Evolutionary conservation across 352 stramenopile species (phyloP).

Genomic region (Lagenidium giganteum): DNA sequence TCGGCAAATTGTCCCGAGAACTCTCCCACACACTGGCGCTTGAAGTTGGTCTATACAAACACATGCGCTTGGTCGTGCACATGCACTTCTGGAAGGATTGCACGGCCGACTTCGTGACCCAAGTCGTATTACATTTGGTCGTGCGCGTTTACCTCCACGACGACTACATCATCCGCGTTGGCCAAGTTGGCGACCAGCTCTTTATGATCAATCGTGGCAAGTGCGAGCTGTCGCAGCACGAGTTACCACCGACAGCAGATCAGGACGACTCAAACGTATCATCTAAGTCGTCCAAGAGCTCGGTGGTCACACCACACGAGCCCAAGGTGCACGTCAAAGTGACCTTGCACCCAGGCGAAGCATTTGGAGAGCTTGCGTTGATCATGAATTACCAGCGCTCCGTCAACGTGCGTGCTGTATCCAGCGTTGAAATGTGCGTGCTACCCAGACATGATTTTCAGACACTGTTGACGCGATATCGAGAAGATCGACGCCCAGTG

Average conservation of each 20-base stretch:
- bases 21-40: conserved; percentile 23
- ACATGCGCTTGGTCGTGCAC: conserved; percentile 22
- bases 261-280: conserved; percentile 1
- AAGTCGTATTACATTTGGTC: conserved; percentile 23
- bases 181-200: conserved; percentile 25
- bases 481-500: conserved; percentile 16
- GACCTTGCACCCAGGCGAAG: conserved; percentile 26
- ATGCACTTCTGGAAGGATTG: conserved; percentile 28
- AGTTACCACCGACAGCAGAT: neutral
- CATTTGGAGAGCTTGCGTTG: conserved; percentile 32
- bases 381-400: conserved; percentile 29
- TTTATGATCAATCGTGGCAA: conserved; percentile 34
- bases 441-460: conserved; percentile 14
- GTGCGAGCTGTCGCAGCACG: conserved; percentile 21
- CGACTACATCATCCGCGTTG: conserved; percentile 34
- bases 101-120: conserved; percentile 27
- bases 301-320: too few relatives aligned
- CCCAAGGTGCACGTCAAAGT: conserved; percentile 8
- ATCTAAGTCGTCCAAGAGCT: too few relatives aligned
- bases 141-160: conserved; percentile 31
- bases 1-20: conserved; percentile 25
- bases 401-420: conserved; percentile 15
- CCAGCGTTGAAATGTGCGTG: conserved; percentile 27
- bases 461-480: conserved; percentile 15
- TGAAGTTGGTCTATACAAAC: conserved; percentile 31